A percentile compares a stretch with the other conserved stretches of the same genome.
phyloP scores from a whole-genome alignment of 257 asterid species.

The Orobanche coerulescens region DNA sequence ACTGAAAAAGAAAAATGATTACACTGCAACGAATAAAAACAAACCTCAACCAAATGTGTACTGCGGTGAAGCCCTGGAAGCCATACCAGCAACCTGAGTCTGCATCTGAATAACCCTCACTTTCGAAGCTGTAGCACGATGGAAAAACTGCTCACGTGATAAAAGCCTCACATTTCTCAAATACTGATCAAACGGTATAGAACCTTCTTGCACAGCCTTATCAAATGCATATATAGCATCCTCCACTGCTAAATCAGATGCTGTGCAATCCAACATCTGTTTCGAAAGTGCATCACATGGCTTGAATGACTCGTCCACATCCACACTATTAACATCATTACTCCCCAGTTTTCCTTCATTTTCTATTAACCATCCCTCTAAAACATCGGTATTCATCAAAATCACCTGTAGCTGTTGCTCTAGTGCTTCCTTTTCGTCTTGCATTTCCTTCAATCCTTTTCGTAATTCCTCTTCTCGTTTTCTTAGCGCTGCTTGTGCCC shows the following conservation, averaged over 20 bases:
- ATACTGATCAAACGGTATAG: constrained; percentile 73
- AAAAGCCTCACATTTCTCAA: constrained; percentile 73
- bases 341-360: constrained; percentile 44
- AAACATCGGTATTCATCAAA: constrained; percentile 60
- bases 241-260: constrained; percentile 71
- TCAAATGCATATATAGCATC: constrained; percentile 78
- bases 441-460: constrained; percentile 71
- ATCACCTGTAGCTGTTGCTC: constrained; percentile 86
- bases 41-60: constrained; percentile 24
- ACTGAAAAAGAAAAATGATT: neutral
- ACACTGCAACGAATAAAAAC: neutral
- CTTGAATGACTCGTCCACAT: constrained; percentile 58
- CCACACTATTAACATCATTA: constrained; percentile 25
- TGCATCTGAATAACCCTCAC: constrained; percentile 86
- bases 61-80: constrained; percentile 53
- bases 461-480: constrained; percentile 38
- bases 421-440: constrained; percentile 75
- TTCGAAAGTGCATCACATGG: constrained; percentile 56
- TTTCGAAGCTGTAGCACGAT: constrained; percentile 70
- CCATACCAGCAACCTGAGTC: constrained; percentile 83
- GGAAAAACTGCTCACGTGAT: constrained; percentile 75
- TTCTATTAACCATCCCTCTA: constrained; percentile 73
- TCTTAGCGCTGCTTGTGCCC: constrained; percentile 18
- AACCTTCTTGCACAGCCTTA: constrained; percentile 77
- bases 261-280: constrained; percentile 71